Base-by-base conservation (phyloP, 2,329 filamentous ascomycete species). In the Cordyceps cateniannulata region DNA sequence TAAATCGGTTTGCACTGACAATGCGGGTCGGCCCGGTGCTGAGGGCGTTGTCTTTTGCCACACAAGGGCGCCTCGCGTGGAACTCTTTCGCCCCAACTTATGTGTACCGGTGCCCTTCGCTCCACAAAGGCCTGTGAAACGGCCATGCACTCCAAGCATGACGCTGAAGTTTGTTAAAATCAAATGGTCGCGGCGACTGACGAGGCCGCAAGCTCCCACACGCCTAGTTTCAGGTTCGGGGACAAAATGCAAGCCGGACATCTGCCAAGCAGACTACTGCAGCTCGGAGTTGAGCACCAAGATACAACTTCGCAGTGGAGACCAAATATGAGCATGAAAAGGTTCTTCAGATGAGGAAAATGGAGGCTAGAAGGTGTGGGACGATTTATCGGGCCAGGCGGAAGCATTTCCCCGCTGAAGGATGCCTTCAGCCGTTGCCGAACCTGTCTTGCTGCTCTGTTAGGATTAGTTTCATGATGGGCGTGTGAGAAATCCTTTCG, bases 391-490 rank as follows among this genome's bases (percentile, higher is more conserved):
- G 56, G 56, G 16, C 24, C 32, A 59, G 42, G 56, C 56, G 56
- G 56, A 44, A 44, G 56, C 18, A 5, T 59, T 35, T 59, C 56
- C 56, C 56, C 56, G 56, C 56, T 25, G 35, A 24, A 25, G 35
- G 29, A 29, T 51, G 48, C 29, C 56, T 59, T 59, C 47, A 59
- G 56, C 56, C 35, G 32, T 51, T 50, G 47, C 29, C 32, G 56
- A 50, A 59, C 56, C 20, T 57, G 54, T 49, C 54, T 57, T 25
- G 56, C 35, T 49, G 29, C 20, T 20, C 25, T 24, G 45, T 38
- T 22, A 18, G 14, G 45, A n/a, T 29, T 48, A 29, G 27, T 58
- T 8, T 5, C 32, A 32, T 22, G n/a, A 45, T 24, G 42, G 20
- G 6, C 4, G 48, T 20, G 32, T 16, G 25, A 10, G 42, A 20